Percentiles rank a stretch among this genome's conserved stretches.
Evolutionary conservation across 2,329 filamentous ascomycete species (phyloP).

Genomic region (Diaporthe eres): DNA sequence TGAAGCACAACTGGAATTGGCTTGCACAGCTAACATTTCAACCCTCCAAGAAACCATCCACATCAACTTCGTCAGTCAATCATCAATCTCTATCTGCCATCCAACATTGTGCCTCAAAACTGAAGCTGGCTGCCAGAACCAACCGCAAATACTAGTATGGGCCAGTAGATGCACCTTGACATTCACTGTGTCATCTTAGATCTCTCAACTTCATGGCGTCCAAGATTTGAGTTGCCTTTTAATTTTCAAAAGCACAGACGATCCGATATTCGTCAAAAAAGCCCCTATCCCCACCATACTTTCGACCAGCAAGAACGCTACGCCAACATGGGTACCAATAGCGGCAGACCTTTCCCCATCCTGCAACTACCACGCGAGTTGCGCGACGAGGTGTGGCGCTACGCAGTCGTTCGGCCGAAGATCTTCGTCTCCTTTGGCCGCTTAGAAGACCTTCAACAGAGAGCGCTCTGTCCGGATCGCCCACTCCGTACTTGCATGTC

Average conservation of each 20-base stretch:
- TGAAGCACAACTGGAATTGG: neutral
- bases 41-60: neutral
- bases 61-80: neutral
- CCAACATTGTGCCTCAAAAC: neutral
- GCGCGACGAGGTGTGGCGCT: neutral
- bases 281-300: neutral
- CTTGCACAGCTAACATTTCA: neutral
- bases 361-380: neutral
- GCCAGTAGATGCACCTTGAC: neutral
- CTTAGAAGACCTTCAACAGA: neutral
- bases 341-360: neutral
- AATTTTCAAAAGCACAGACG: neutral
- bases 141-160: neutral
- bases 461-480: neutral
- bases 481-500: neutral
- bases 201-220: neutral
- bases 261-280: neutral
- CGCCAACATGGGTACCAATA: neutral
- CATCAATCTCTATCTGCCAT: neutral
- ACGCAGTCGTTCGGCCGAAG: neutral
- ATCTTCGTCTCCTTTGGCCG: neutral
- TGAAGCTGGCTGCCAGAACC: neutral
- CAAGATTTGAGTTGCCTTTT: neutral
- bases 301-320: neutral
- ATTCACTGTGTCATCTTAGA: neutral